Evolutionary conservation across 495 filamentous ascomycete species (phyloP), one percentile per base, ranked within the genome.

Genomic region (Lasiosphaeria hispida): DNA sequence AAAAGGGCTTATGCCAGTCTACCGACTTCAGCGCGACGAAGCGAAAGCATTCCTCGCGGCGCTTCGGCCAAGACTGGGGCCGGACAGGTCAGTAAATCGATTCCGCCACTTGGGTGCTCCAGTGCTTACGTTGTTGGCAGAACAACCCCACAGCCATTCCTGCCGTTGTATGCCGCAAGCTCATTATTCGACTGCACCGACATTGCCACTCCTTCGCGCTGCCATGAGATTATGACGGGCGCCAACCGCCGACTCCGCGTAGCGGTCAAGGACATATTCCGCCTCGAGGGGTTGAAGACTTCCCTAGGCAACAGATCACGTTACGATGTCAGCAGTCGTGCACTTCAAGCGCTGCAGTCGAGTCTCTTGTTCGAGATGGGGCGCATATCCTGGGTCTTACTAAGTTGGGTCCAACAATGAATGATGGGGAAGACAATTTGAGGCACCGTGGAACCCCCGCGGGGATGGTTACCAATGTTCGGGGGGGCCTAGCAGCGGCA

Each of bases 391-490:
- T 63, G 7, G 61, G 61, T 30, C 54, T 53, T 15, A 57, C 52
- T 1, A 63, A 63, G 38, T 39, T 53, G 33, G 49, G 64, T 14
- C 54, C 49, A 1, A 48, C 49, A 1, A 48, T 60, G 40, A 40
- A 35, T 30, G 49, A 34, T 10, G 30, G 17, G 30, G 57, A 60
- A 45, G 57, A 54, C 15, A 75, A 43, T 76, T 67, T 18, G 66
- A 73, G 19, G 48, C 62, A 7, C 77, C 80, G 0, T 80, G 73
- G 61, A 83, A 81, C 56, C 72, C 77, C 1, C 69, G 80, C 0
- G 80, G 75, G 0, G 80, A 82, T 54, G 75, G 79, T 4, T 80
- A 81, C 58, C 75, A 80, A 59, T 68, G 72, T 35, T 72, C 77
- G 7, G 69, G 71, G 1, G 68, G 68, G 10, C 76, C 71, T 11